Evolutionary conservation across 1,284 basidiomycete species (phyloP), one percentile per base, ranked within the genome.

Genomic region (Fomitopsis palustris): DNA sequence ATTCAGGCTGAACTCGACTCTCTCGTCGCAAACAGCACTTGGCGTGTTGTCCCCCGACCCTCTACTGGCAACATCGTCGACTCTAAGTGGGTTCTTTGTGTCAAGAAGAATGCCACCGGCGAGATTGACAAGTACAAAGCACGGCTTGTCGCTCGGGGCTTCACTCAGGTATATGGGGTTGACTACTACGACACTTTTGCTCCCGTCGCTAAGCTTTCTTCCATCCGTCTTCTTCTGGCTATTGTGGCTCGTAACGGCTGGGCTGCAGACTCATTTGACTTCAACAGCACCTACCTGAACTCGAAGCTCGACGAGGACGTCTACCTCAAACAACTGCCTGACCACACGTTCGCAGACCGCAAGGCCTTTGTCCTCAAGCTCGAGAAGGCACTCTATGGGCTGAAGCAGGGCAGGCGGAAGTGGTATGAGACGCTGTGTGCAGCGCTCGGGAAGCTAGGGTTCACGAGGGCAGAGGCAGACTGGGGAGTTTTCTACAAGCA

Each of bases 131-230:
- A 70, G 27, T 69, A 69, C 68, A 80, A 81, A 63, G 77, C 74
- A 0, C 60, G 75, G 0, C 68, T 81, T 0, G 77, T 79, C 0
- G 78, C 76, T 0, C 68, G 74, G 39, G 79, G 78, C 0, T 79
- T 77, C 65, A 62, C 65, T 0, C 80, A 82, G 60, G 58, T 65
- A 0, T 68, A 69, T 4, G 77, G 79, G 0, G 39, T 76, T 16
- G 75, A 81, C 61, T 81, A 67, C 60, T 58, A 65, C 19, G 65
- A 74, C 2, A 77, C 74, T 0, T 75, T 66, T 37, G 64, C 77
- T 0, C 76, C 77, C 0, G 69, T 74, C 0, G 65, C 68, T 7
- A 62, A 66, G 2, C 64, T 69, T 21, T 62, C 64, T 8, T 65
- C 72, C 0, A 49, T 76, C 9, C 61, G 72, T 0, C 33, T 63